Base-by-base conservation (phyloP, 2,329 filamentous ascomycete species). In the Aspergillus pseudoterreus region DNA sequence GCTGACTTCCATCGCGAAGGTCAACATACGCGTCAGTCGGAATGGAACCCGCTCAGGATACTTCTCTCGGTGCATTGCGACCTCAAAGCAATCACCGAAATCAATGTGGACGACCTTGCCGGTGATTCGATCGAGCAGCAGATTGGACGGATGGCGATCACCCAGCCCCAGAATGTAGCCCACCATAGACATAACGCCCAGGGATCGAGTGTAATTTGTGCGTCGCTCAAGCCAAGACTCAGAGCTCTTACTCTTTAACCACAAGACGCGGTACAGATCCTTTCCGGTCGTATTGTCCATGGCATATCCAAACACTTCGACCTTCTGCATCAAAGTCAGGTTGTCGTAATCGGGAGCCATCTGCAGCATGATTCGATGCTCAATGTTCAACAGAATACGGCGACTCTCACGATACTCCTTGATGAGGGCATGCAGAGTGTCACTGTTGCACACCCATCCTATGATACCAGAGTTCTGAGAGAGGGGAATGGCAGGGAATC, bases 151-250 rank as follows among this genome's bases (percentile, higher is more conserved):
- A 74, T 99, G 94, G 44, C 95, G 86, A 75, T 99, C 94, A 49
- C 94, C 94, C 12, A 99, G 79, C 54, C 94, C 95, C 19, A 99
- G 84, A 58, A 99, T 97, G 71, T 99, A 99, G 57, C 94, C 94
- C n/a, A 97, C 94, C 91, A 99, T 99, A n/a, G 91, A 96, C 94
- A 99, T 99, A 64, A 99, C 94, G 62, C 90, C 94, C 2, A 99
- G 80, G 1, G 92, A 97, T 52, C 94, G 87, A 15, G 94, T 99
- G 75, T 99, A 99, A 69, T 96, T 99, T n/a, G 95, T 99, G 48
- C 94, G 87, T 41, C 94, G 83, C 71, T 97, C 94, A 32, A 99
- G 84, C 94, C 94, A 99, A 2, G 92, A 88, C 71, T 99, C 94
- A 0, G 92, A 96, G 55, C 89, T 95, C 79, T 96, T 96, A 67